Conservation (phyloP, 2,329 filamentous ascomycete species). For the Colletotrichum caudatum region DNA sequence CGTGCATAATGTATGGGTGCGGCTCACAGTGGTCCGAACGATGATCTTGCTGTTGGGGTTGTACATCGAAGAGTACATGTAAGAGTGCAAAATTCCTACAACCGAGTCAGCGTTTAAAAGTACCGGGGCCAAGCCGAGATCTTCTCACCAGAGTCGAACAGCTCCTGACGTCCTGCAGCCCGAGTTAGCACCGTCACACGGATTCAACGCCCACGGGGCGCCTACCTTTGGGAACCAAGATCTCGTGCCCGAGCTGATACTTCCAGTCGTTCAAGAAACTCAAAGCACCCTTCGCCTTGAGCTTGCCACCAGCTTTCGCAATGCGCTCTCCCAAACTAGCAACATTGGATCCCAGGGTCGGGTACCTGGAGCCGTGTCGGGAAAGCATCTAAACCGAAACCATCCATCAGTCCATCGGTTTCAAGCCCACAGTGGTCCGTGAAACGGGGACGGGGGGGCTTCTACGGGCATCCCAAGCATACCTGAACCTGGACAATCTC, state of each 20-base stretch:
- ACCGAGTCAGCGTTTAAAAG: not conserved
- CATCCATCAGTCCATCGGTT: not conserved
- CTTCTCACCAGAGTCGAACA: slow-evolving; percentile 70
- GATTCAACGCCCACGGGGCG: not conserved
- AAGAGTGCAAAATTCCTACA: slow-evolving; percentile 74
- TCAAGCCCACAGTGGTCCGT: not conserved
- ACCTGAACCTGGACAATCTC: slow-evolving; percentile 75
- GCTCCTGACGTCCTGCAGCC: slow-evolving; percentile 71
- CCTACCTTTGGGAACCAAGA: slow-evolving; percentile 73
- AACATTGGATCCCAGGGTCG: slow-evolving; percentile 70
- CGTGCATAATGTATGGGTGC: not conserved
- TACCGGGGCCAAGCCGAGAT: no score
- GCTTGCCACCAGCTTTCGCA: slow-evolving; percentile 62
- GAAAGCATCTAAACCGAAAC: slow-evolving; percentile 70
- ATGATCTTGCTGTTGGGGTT: slow-evolving; percentile 80
- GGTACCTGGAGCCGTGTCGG: slow-evolving; percentile 80
- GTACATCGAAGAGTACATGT: slow-evolving; percentile 78
- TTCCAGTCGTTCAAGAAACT: slow-evolving; percentile 76
- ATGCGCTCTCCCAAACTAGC: slow-evolving; percentile 68
- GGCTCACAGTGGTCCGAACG: slow-evolving; percentile 72
- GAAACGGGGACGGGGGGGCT: not conserved
- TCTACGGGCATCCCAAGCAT: slow-evolving; percentile 29
- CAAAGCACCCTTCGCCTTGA: slow-evolving; percentile 69
- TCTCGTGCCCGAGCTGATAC: slow-evolving; percentile 77
- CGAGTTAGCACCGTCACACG: not conserved